A percentile compares a stretch with the other conserved stretches of the same genome.
These are phyloP conservation scores for Phytophthora boehmeriae DNA, from an alignment of 352 stramenopile species.

Conservation along the genomic window DNA sequence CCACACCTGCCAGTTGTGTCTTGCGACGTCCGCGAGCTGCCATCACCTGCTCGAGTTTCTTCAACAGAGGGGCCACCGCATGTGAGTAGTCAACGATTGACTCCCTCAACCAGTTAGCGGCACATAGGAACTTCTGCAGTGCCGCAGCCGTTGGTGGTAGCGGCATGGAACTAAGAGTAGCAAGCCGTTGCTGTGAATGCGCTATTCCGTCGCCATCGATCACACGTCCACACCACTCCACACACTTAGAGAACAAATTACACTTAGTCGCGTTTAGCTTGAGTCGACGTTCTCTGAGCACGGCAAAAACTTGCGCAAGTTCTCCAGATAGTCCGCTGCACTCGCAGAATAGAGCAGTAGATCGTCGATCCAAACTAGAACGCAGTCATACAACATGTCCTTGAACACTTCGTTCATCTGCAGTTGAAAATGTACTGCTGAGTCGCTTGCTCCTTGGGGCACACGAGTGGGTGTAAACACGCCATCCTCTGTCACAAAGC, in stretches of 20 bases:
- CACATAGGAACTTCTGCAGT: slow-evolving; percentile 16
- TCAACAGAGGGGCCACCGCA: background rate
- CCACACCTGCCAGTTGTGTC: slow-evolving; percentile 1
- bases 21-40: background rate
- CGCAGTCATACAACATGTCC: background rate
- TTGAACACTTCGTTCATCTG: background rate
- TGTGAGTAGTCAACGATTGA: slow-evolving; percentile 11
- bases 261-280: slow-evolving; percentile 26
- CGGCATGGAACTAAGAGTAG: too few relatives aligned
- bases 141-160: slow-evolving; percentile 8
- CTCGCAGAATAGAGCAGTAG: slow-evolving; percentile 24
- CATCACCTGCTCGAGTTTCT: slow-evolving; percentile 13
- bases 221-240: slow-evolving; percentile 15
- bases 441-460: background rate
- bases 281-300: slow-evolving; percentile 18
- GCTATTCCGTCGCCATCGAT: slow-evolving; percentile 19
- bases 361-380: slow-evolving; percentile 38
- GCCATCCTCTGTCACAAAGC: slow-evolving; percentile 23
- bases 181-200: too few relatives aligned
- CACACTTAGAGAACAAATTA: slow-evolving; percentile 12
- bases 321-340: slow-evolving; percentile 18
- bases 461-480: slow-evolving; percentile 25
- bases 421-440: background rate
- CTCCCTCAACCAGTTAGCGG: slow-evolving; percentile 10
- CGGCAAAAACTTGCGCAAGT: slow-evolving; percentile 22